These are phyloP conservation scores for Phoma sp. DNA, from an alignment of 2,329 filamentous ascomycete genomes.

Conservation along the genomic window DNA sequence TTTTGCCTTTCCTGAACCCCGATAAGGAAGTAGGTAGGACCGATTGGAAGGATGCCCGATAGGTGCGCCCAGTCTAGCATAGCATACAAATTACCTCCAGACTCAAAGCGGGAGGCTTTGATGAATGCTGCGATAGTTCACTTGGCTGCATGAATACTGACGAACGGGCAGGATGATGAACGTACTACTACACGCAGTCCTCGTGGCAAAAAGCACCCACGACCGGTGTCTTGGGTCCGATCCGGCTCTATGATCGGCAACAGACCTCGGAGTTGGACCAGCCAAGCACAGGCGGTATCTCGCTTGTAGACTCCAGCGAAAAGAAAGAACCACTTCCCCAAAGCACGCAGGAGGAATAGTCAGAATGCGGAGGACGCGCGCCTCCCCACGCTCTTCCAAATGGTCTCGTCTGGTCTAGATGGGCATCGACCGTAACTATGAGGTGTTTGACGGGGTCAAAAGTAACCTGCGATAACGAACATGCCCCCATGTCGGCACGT, in stretches of 20 bases:
- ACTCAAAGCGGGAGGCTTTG: not conserved
- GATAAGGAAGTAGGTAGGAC: slow-evolving; percentile 8
- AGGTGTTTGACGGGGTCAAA: not conserved
- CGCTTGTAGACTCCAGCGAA: too few species aligned
- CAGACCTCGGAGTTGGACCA: too few species aligned
- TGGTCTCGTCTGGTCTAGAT: not conserved
- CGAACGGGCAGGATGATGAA: too few species aligned
- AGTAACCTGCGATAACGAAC: slow-evolving; percentile 11
- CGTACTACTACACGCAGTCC: not conserved
- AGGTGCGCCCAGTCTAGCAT: not conserved
- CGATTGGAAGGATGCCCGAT: not conserved
- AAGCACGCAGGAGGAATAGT: too few species aligned
- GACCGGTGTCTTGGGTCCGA: not conserved
- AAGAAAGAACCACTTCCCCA: too few species aligned
- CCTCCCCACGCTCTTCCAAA: too few species aligned
- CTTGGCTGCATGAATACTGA: slow-evolving; percentile 2
- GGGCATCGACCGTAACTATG: not conserved
- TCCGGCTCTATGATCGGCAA: not conserved
- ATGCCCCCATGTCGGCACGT: slow-evolving; percentile 26
- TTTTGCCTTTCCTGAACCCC: not conserved
- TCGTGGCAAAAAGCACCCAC: not conserved
- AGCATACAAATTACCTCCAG: not conserved
- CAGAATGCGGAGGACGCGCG: not conserved
- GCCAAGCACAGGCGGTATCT: too few species aligned
- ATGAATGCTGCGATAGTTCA: not conserved